These are phyloP conservation scores for Ceratocystis huliohia DNA, from an alignment of 2,329 filamentous ascomycete species.

Conservation along the genomic window DNA sequence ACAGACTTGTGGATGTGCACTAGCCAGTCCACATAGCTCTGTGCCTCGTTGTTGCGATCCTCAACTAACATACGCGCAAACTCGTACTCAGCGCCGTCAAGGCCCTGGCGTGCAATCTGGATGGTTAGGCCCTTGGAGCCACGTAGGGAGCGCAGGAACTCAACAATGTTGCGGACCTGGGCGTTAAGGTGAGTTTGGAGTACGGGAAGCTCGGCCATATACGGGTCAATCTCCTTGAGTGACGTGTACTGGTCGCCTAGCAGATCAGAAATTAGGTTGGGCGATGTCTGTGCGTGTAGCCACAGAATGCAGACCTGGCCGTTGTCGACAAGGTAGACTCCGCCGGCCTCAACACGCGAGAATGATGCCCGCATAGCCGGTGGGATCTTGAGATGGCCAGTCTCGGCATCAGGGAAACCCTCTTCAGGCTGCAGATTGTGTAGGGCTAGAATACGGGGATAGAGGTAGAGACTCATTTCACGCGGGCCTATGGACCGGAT, in stretches of 20 bases:
- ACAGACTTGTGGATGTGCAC: conserved; percentile 90
- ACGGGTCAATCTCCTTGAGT: conserved; percentile 68
- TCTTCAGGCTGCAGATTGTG: conserved; percentile 81
- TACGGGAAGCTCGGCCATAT: conserved; percentile 65
- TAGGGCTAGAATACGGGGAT: conserved; percentile 82
- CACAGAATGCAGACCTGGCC: conserved; percentile 84
- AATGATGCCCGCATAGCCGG: conserved; percentile 71
- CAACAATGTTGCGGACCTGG: conserved; percentile 84
- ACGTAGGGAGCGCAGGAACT: conserved; percentile 67
- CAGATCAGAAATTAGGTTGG: conserved; percentile 78
- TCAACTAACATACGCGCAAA: conserved; percentile 86
- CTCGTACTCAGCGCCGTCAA: conserved; percentile 93
- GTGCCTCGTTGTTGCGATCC: conserved; percentile 93
- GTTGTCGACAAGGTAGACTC: conserved; percentile 89
- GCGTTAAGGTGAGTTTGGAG: conserved; percentile 87
- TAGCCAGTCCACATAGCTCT: conserved; percentile 97
- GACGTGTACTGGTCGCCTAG: conserved; percentile 59
- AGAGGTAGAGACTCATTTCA: conserved; percentile 83
- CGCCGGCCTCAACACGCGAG: conserved; percentile 77
- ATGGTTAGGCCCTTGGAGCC: conserved; percentile 81
- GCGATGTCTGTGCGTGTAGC: conserved; percentile 85
- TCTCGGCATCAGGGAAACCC: conserved; percentile 78
- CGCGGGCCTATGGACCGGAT: conserved; percentile 74
- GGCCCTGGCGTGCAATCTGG: conserved; percentile 79
- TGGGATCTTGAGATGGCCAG: conserved; percentile 77